Evolutionary conservation across 2,329 filamentous ascomycete species (phyloP).

Genomic region (Sporothrix inflata): DNA sequence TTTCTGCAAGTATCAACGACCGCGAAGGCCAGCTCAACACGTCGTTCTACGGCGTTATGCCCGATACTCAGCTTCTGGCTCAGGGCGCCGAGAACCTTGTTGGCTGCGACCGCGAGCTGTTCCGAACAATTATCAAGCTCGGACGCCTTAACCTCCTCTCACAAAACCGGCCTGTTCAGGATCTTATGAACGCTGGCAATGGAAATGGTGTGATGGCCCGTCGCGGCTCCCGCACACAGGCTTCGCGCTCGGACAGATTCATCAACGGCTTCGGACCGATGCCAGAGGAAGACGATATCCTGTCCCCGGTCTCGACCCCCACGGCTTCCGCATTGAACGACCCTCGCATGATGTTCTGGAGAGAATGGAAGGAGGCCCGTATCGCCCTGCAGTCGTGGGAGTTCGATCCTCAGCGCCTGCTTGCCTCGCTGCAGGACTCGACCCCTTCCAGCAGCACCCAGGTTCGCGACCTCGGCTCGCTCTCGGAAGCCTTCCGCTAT

Average conservation of each 20-base stretch:
- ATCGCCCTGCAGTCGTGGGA: constrained; percentile 79
- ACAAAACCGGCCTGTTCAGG: constrained; percentile 64
- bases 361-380: constrained; percentile 81
- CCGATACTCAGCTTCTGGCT: constrained; percentile 54
- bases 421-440: constrained; percentile 44
- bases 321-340: constrained; percentile 58
- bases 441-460: constrained; percentile 59
- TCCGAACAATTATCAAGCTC: constrained; percentile 82
- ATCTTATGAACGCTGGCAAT: constrained; percentile 34
- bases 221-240: constrained; percentile 34
- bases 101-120: constrained; percentile 83
- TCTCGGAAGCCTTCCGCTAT: constrained; percentile 89
- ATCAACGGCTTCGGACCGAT: constrained; percentile 58
- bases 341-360: constrained; percentile 72
- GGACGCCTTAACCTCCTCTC: constrained; percentile 83
- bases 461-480: constrained; percentile 73
- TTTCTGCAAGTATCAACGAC: constrained; percentile 90
- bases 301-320: constrained; percentile 45
- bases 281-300: constrained; percentile 59
- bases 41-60: constrained; percentile 61
- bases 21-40: constrained; percentile 80
- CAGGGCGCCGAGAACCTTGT: constrained; percentile 79
- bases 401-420: constrained; percentile 62
- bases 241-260: constrained; percentile 51
- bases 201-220: constrained; percentile 36